phyloP scores from a whole-genome alignment of 108 stramenopile genomes.

The Nitzschia sp. region DNA sequence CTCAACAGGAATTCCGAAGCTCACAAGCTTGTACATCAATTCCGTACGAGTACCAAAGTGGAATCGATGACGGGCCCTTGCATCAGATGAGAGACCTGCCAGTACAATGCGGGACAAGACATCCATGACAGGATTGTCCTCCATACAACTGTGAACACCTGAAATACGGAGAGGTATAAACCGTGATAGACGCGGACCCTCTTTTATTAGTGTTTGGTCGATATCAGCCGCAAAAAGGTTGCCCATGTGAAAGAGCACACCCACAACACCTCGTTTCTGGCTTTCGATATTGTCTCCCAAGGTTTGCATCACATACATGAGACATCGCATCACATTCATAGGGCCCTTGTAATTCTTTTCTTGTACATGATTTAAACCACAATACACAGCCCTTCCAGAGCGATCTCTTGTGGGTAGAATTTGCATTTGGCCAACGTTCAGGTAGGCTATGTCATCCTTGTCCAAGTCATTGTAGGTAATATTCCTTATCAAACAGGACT shows the following conservation, averaged over 20 bases:
- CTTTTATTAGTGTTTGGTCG: background rate
- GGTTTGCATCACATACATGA: too few species aligned
- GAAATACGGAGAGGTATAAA: conserved; percentile 3
- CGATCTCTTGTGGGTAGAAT: background rate
- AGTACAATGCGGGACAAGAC: background rate
- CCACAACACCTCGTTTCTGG: too few species aligned
- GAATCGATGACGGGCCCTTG: conserved; percentile 3
- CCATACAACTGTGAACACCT: background rate
- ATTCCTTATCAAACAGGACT: background rate
- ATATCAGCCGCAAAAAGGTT: too few species aligned
- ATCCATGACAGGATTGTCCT: conserved; percentile 2
- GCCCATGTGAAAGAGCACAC: too few species aligned
- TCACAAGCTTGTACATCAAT: conserved; percentile 18
- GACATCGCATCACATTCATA: too few species aligned
- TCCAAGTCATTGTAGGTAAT: conserved; percentile 1
- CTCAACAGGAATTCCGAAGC: conserved; percentile 24
- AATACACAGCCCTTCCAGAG: background rate
- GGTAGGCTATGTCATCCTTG: background rate
- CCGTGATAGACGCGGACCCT: background rate
- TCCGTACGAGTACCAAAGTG: conserved; percentile 22
- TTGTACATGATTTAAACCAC: too few species aligned
- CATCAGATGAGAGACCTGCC: conserved; percentile 1
- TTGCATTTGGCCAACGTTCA: background rate
- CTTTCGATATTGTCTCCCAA: too few species aligned
- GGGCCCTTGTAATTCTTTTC: too few species aligned